Evolutionary conservation across 2,329 filamentous ascomycete genomes (phyloP), one percentile per base, ranked within the genome.

Genomic region (Diaporthe amygdali): DNA sequence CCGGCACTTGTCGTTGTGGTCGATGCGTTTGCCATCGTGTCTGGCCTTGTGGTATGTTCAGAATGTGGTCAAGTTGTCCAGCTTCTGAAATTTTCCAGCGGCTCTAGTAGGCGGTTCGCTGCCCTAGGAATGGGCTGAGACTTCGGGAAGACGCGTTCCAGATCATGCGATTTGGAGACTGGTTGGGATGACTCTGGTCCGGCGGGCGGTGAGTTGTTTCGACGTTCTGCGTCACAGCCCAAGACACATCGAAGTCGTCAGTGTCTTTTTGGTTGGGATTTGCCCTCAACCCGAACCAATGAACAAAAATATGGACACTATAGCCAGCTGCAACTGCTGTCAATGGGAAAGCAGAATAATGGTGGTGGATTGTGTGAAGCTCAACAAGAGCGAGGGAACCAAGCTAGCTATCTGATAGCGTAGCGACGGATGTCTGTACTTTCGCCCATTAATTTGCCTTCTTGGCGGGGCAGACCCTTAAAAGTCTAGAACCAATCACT

Each of bases 21-120:
- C 46, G 70, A 71, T 59, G 78, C 75, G 72, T 76, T 73, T 66
- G 78, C 78, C 78, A 79, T 79, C 68, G 67, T 72, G 44, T 47
- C 37, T 72, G 25, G 32, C 37, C 39, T 27, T 46, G 61, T 39
- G 61, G 15, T 47, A 32, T 63, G 37, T 17, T 39, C 27, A 27
- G 46, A 44, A 63, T 41, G 25, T 27, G 55, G 52, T 68, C 59
- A 49, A 30, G 34, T 46, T n/a, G 64, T 54, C 46, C 25, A 66
- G 46, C 27, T 54, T 39, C 46, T 54, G 32, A n/a, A 30, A 54
- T 52, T 39, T 39, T 20, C 46, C 25, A 49, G 59, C 22, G 49
- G 22, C 47, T 66, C 54, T 63, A 61, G 37, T 64, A 34, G 55
- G 49, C 32, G 47, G 52, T 22, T 41, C 52, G 30, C 30, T 59